phyloP scores from a whole-genome alignment of 148 eudicot species.

The Diospyros lotus region DNA sequence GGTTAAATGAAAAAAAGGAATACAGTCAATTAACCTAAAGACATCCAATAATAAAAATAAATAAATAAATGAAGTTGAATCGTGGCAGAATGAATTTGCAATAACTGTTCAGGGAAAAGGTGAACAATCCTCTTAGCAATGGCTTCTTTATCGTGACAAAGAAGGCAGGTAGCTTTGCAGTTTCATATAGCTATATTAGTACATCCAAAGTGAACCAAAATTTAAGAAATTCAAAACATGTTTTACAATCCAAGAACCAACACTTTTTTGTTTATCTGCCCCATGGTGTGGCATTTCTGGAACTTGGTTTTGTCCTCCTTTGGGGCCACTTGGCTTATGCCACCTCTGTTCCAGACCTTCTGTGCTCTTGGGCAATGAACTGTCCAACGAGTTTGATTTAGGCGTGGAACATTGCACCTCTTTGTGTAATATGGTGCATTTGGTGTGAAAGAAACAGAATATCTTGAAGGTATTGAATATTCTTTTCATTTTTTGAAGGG shows the following conservation, averaged over 20 bases:
- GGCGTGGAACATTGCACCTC: neutral
- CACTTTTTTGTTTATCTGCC: neutral
- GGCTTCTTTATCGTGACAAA: neutral
- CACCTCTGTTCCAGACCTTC: no score
- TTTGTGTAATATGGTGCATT: neutral
- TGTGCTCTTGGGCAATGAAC: neutral
- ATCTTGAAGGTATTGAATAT: no score
- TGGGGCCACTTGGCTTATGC: no score
- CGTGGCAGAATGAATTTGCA: neutral
- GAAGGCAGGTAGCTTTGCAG: neutral
- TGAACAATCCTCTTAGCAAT: neutral
- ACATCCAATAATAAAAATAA: neutral
- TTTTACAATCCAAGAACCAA: neutral
- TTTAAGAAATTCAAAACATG: neutral
- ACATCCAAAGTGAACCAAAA: neutral
- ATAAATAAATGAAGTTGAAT: neutral
- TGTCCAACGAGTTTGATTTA: neutral
- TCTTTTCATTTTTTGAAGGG: no score
- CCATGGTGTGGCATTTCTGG: no score
- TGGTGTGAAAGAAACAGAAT: no score
- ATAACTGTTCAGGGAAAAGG: neutral
- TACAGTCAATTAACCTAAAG: neutral
- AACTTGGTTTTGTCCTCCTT: no score
- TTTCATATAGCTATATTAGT: neutral
- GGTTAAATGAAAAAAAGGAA: conserved; percentile 15